Conservation (phyloP, 176 grass and related monocot species). For the Chloris gayana region DNA sequence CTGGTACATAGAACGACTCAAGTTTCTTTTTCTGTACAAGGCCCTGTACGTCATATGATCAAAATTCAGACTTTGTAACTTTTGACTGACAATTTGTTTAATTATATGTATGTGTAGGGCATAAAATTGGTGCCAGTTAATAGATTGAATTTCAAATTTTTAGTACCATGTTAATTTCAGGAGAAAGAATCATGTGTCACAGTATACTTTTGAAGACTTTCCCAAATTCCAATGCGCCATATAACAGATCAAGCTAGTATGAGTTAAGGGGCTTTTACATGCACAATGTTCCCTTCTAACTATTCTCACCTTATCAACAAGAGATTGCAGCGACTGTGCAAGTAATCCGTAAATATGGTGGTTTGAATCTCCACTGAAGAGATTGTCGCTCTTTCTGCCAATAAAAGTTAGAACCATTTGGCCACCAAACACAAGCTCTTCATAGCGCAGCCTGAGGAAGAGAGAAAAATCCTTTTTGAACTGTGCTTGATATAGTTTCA, state of each 20-base stretch:
- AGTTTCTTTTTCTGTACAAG: slow-evolving; percentile 17
- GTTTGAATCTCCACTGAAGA: not conserved
- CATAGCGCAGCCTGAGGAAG: slow-evolving; percentile 44
- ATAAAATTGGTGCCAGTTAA: not conserved
- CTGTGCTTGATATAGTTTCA: slow-evolving; percentile 35
- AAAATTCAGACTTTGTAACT: not conserved
- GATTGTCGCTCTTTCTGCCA: slow-evolving; percentile 26
- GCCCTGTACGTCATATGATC: not conserved
- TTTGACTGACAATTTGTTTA: not conserved
- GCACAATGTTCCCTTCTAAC: too few relatives aligned
- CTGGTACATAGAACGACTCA: not conserved
- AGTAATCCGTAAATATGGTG: not conserved
- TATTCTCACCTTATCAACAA: not conserved
- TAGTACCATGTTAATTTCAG: too few relatives aligned
- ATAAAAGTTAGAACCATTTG: slow-evolving; percentile 48
- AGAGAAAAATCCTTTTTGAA: slow-evolving; percentile 40
- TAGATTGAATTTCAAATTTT: too few relatives aligned
- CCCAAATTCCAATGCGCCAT: too few relatives aligned
- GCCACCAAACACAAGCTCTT: slow-evolving; percentile 40
- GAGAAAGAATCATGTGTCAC: too few relatives aligned
- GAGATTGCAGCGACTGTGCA: slow-evolving; percentile 11
- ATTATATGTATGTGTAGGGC: not conserved
- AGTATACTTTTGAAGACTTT: too few relatives aligned
- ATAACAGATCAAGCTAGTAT: too few relatives aligned
- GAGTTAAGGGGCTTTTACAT: too few relatives aligned